Evolutionary conservation across 2,329 filamentous ascomycete genomes (phyloP).

Genomic region (Aspergillus phoenicis): DNA sequence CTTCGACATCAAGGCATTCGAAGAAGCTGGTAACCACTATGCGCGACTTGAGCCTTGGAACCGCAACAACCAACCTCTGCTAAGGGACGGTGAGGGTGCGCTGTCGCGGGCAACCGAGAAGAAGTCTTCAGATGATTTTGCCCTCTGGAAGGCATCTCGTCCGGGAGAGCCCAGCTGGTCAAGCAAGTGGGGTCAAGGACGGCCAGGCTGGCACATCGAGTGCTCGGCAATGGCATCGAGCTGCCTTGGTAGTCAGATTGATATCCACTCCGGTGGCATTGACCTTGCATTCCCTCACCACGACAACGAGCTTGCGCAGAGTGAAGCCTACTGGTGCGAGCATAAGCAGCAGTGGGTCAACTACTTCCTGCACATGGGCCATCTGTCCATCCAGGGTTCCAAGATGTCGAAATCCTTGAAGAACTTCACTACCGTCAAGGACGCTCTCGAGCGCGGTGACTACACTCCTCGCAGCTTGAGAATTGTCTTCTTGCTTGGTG

Average conservation of each 20-base stretch:
- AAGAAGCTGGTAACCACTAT: conserved; percentile 81
- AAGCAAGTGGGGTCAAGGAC: conserved; percentile 81
- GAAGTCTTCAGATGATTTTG: conserved; percentile 79
- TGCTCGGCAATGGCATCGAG: conserved; percentile 95
- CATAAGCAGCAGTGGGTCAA: conserved; percentile 78
- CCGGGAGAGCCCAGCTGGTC: conserved; percentile 89
- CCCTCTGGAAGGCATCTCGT: conserved; percentile 90
- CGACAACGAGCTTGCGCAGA: conserved; percentile 89
- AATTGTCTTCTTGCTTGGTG: conserved; percentile 82
- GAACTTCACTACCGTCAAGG: conserved; percentile 91
- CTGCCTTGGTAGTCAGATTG: conserved; percentile 79
- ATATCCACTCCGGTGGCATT: conserved; percentile 90
- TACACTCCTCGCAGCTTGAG: conserved; percentile 81
- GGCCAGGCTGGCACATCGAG: conserved; percentile 96
- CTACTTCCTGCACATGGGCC: conserved; percentile 95
- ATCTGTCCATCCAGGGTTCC: conserved; percentile 81
- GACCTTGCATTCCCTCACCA: conserved; percentile 91
- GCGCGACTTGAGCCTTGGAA: conserved; percentile 84
- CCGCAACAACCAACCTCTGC: conserved; percentile 79
- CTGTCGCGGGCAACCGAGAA: conserved; percentile 67
- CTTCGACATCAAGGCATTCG: conserved; percentile 87
- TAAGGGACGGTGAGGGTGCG: conserved; percentile 78
- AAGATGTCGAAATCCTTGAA: conserved; percentile 98
- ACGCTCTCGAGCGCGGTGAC: conserved; percentile 68
- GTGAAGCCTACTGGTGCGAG: conserved; percentile 74